These are phyloP conservation scores for Peziza echinospora DNA, from an alignment of 495 filamentous ascomycete species.

Conservation along the genomic window DNA sequence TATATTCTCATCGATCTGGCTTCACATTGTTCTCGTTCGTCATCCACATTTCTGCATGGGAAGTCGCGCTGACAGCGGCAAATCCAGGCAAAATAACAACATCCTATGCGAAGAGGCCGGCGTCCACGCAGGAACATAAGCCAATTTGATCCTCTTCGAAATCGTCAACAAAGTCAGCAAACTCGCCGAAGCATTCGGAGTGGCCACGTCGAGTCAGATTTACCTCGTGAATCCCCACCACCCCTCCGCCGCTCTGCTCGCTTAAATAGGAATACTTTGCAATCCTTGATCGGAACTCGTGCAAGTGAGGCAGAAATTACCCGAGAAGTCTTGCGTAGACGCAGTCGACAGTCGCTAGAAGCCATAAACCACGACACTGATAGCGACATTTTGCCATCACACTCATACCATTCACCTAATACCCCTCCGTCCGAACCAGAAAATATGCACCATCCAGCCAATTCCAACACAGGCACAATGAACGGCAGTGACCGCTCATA, in stretches of 20 bases:
- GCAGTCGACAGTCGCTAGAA: slow-evolving; percentile 6
- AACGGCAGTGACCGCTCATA: slow-evolving; percentile 11
- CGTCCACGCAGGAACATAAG: slow-evolving; percentile 15
- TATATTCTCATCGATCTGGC: slow-evolving; percentile 4
- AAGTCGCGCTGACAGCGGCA: slow-evolving; percentile 15
- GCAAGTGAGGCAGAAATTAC: slow-evolving; percentile 10
- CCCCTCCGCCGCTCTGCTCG: slow-evolving; percentile 16
- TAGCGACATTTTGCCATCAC: too few species aligned
- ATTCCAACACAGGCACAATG: slow-evolving; percentile 4
- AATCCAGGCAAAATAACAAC: slow-evolving; percentile 12
- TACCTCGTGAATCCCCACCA: slow-evolving; percentile 1
- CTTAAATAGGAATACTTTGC: slow-evolving; percentile 6
- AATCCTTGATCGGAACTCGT: slow-evolving; percentile 7
- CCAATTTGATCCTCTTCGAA: slow-evolving; percentile 12
- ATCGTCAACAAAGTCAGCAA: slow-evolving; percentile 13
- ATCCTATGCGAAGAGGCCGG: slow-evolving; percentile 17
- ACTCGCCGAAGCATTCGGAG: slow-evolving; percentile 8
- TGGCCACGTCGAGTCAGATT: slow-evolving; percentile 4
- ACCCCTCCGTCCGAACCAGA: slow-evolving; percentile 1
- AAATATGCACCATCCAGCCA: slow-evolving; percentile 8
- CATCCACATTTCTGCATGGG: slow-evolving; percentile 3
- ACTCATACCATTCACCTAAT: neutral
- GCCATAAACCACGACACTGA: too few species aligned
- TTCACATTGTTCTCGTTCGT: slow-evolving; percentile 7
- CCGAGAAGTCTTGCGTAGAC: slow-evolving; percentile 8